Conservation (phyloP, 2,329 filamentous ascomycete species). For the Diaporthe citrichinensis region DNA sequence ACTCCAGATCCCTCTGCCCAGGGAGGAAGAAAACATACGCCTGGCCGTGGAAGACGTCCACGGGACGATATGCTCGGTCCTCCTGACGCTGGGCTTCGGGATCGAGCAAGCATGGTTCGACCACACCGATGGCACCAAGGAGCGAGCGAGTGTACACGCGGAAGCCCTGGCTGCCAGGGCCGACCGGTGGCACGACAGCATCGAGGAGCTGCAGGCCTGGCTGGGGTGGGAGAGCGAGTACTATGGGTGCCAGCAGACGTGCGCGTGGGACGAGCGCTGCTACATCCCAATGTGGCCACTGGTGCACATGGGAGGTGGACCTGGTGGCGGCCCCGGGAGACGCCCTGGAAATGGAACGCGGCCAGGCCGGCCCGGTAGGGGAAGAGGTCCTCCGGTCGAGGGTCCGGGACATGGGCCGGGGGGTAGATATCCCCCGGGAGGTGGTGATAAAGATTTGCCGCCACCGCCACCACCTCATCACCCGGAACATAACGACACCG, state of each 20-base stretch:
- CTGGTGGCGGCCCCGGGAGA: slow-evolving; percentile 40
- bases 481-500: slow-evolving; percentile 32
- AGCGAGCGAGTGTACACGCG: neutral
- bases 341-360: slow-evolving; percentile 29
- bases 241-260: slow-evolving; percentile 56
- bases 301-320: slow-evolving; percentile 41
- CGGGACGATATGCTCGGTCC: slow-evolving; percentile 56
- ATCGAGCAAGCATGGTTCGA: slow-evolving; percentile 57
- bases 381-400: neutral
- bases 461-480: neutral
- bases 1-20: slow-evolving; percentile 45
- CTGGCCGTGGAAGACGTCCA: slow-evolving; percentile 58
- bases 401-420: slow-evolving; percentile 25
- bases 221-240: slow-evolving; percentile 65
- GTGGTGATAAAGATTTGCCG: neutral
- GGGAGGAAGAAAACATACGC: slow-evolving; percentile 55
- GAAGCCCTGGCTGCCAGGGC: slow-evolving; percentile 37
- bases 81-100: slow-evolving; percentile 58
- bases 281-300: slow-evolving; percentile 67
- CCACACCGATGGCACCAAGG: neutral
- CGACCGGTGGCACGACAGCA: slow-evolving; percentile 49
- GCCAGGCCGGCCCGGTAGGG: neutral
- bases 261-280: slow-evolving; percentile 60
- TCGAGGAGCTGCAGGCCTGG: slow-evolving; percentile 63
- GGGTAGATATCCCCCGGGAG: neutral